Conservation (phyloP, 805 yeast genomes). For the Danielozyma ontarioensis region DNA sequence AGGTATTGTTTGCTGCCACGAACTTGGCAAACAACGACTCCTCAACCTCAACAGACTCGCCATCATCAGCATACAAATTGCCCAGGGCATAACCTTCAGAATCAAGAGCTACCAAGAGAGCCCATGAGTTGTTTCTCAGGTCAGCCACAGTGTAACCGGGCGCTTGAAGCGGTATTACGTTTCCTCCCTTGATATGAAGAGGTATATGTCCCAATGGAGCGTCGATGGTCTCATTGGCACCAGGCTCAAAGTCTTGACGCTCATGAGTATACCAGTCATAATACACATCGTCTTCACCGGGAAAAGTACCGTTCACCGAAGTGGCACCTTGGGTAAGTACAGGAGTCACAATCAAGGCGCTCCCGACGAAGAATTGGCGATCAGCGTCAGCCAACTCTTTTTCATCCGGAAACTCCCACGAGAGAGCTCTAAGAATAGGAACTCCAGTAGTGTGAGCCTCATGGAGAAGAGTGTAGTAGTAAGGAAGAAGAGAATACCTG, state of each 20-base stretch:
- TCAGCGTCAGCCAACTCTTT: conserved; percentile 11
- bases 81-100: conserved; percentile 13
- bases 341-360: conserved; percentile 20
- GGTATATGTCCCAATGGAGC: conserved; percentile 24
- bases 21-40: conserved; percentile 14
- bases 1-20: conserved; percentile 5
- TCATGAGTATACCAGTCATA: conserved; percentile 20
- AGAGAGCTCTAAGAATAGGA: conserved; percentile 17
- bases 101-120: conserved; percentile 17
- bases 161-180: conserved; percentile 16
- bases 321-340: conserved; percentile 18
- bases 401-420: conserved; percentile 19
- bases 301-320: conserved; percentile 17
- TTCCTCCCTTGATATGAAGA: conserved; percentile 17
- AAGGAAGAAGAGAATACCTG: conserved; percentile 26
- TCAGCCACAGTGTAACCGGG: conserved; percentile 19
- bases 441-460: conserved; percentile 17
- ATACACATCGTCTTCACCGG: conserved; percentile 14
- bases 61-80: conserved; percentile 18
- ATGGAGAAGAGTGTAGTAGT: conserved; percentile 18
- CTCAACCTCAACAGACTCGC: conserved; percentile 13
- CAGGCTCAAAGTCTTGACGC: conserved; percentile 10
- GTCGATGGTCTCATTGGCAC: conserved; percentile 15
- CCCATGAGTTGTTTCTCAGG: conserved; percentile 16
- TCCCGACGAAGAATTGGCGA: conserved; percentile 21